Conservation (phyloP, 2,329 filamentous ascomycete genomes). For the Aspergillus vadensis region DNA sequence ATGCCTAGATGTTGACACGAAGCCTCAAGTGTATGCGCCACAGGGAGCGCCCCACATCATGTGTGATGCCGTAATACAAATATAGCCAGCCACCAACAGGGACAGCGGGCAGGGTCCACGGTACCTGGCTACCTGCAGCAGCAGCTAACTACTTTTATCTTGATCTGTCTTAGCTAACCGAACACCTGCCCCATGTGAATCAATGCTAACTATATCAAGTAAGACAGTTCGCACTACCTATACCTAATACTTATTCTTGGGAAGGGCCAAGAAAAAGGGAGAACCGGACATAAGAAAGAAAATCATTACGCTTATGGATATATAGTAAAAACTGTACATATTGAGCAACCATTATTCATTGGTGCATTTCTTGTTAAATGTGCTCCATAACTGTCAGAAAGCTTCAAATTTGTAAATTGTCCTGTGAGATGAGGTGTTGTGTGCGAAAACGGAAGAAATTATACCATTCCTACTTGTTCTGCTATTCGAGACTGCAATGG, state of each 20-base stretch:
- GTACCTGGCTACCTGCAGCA: background rate
- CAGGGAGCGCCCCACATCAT: constrained; percentile 18
- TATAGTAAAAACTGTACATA: no score
- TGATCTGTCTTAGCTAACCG: background rate
- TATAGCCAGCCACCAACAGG: background rate
- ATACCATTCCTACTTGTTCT: background rate
- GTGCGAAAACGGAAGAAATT: background rate
- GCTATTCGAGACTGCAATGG: background rate
- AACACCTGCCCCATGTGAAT: background rate
- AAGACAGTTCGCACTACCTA: background rate
- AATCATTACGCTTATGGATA: no score
- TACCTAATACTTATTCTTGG: no score
- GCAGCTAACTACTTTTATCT: background rate
- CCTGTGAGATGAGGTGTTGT: background rate
- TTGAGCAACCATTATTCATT: no score
- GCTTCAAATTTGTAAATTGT: no score
- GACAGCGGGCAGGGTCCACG: background rate
- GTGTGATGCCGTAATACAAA: constrained; percentile 13
- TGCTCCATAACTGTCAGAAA: no score
- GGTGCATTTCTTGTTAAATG: no score
- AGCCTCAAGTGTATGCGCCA: constrained; percentile 35
- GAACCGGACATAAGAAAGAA: no score
- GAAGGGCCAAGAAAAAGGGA: no score
- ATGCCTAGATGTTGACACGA: constrained; percentile 42
- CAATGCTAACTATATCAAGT: background rate